Evolutionary conservation across 176 grass and related monocot species (phyloP).

Genomic region (Aegilops longissima): DNA sequence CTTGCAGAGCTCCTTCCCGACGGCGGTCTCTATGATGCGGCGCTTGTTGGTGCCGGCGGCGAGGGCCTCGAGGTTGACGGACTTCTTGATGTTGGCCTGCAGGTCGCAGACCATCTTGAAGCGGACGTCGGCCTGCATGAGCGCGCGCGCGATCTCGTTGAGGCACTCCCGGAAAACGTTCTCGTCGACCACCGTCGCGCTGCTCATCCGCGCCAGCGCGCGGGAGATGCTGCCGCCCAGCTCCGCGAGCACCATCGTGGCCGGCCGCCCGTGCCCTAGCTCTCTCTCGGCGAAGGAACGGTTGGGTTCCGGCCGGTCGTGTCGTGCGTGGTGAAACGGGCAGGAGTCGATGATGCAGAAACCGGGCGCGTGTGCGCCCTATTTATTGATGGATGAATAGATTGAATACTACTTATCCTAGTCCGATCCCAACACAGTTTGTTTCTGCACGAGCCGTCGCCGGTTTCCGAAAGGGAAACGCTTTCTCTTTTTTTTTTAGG

Average conservation of each 20-base stretch:
- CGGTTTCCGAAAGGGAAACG: too few relatives aligned
- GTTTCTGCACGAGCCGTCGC: too few relatives aligned
- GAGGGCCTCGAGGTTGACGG: constrained; percentile 52
- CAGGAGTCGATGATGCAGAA: too few relatives aligned
- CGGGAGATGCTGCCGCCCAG: constrained; percentile 65
- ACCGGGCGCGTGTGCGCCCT: too few relatives aligned
- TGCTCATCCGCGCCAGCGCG: constrained; percentile 72
- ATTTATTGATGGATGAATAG: too few relatives aligned
- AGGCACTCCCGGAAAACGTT: constrained; percentile 61
- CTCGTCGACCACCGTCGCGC: constrained; percentile 73
- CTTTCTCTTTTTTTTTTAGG: too few relatives aligned
- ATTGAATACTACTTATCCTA: too few relatives aligned
- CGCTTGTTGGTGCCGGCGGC: constrained; percentile 74
- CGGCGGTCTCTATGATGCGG: constrained; percentile 56
- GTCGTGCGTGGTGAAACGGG: too few relatives aligned
- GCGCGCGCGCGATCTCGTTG: constrained; percentile 61
- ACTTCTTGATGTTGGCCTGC: constrained; percentile 53
- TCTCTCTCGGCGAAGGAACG: not conserved
- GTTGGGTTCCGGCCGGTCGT: not conserved
- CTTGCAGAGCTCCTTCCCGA: constrained; percentile 66
- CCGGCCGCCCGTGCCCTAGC: not conserved
- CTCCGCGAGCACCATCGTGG: constrained; percentile 63
- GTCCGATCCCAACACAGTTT: too few relatives aligned
- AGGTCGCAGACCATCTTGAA: constrained; percentile 53
- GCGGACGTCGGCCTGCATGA: constrained; percentile 56